Percentiles rank a stretch among this genome's conserved stretches.
Conservation (phyloP, 2,329 filamentous ascomycete genomes). For the Cryphonectria carpinicola region DNA sequence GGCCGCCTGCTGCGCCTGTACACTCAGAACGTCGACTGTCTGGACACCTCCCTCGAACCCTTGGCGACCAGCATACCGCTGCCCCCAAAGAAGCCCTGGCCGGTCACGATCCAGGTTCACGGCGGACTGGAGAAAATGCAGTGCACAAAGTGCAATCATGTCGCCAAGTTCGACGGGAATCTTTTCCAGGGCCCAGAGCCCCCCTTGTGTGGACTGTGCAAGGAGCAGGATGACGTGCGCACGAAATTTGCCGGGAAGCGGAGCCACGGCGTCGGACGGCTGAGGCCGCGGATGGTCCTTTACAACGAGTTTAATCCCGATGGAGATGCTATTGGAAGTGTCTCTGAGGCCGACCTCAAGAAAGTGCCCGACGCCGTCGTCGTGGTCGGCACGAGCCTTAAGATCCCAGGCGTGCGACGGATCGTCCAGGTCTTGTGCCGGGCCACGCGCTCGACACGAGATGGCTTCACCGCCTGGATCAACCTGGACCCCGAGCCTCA, state of each 20-base stretch:
- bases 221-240: slow-evolving; percentile 74
- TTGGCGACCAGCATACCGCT: slow-evolving; percentile 82
- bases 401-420: slow-evolving; percentile 88
- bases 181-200: slow-evolving; percentile 85
- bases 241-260: slow-evolving; percentile 79
- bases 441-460: slow-evolving; percentile 77
- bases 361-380: slow-evolving; percentile 87
- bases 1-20: slow-evolving; percentile 88
- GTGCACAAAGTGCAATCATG: slow-evolving; percentile 85
- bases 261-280: slow-evolving; percentile 87
- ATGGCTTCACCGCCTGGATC: slow-evolving; percentile 92
- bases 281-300: slow-evolving; percentile 90
- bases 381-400: slow-evolving; percentile 93
- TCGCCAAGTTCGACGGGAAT: slow-evolving; percentile 75
- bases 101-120: slow-evolving; percentile 88
- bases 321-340: slow-evolving; percentile 91
- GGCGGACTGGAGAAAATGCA: slow-evolving; percentile 95
- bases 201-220: slow-evolving; percentile 77
- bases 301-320: slow-evolving; percentile 98
- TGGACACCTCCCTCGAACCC: slow-evolving; percentile 83
- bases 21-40: slow-evolving; percentile 94
- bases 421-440: slow-evolving; percentile 91
- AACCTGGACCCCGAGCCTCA: slow-evolving; percentile 86
- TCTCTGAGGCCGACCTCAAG: slow-evolving; percentile 83
- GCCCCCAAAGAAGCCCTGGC: slow-evolving; percentile 85